A percentile compares a stretch with the other conserved stretches of the same genome.
These are phyloP conservation scores for Ambrosiella xylebori DNA, from an alignment of 2,329 filamentous ascomycete species.

Conservation along the genomic window DNA sequence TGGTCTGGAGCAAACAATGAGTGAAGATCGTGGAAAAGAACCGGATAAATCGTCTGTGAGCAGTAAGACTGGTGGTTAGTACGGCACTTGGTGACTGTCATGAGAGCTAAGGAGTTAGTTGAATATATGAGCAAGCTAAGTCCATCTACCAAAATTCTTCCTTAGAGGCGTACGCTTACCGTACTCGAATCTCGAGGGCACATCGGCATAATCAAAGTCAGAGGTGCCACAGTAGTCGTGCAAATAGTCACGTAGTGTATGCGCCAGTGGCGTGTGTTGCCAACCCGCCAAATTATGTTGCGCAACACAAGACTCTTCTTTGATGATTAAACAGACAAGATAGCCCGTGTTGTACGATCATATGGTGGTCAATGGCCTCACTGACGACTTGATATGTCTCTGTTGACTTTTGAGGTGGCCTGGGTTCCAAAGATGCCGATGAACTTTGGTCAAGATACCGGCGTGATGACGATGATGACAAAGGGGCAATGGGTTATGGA, in stretches of 20 bases:
- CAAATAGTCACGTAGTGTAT: not conserved
- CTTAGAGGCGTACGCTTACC: not conserved
- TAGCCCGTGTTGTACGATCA: not conserved
- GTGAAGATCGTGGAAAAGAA: not conserved
- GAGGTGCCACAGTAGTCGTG: not conserved
- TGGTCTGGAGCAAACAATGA: not conserved
- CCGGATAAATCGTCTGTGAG: not conserved
- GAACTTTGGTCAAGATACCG: not conserved
- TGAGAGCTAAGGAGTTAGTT: not conserved
- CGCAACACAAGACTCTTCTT: not conserved
- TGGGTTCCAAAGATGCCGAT: not conserved
- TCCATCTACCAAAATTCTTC: not conserved
- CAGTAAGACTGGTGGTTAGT: not conserved
- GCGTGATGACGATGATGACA: not conserved
- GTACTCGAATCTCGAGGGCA: not conserved
- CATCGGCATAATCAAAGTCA: not conserved
- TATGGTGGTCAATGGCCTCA: not conserved
- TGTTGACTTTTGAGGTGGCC: not conserved
- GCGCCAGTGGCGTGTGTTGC: slow-evolving; percentile 2
- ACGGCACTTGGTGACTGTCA: not conserved
- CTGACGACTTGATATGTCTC: not conserved
- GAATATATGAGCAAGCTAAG: not conserved
- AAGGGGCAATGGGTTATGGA: not conserved
- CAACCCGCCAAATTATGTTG: not conserved
- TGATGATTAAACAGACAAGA: not conserved